phyloP scores from a whole-genome alignment of 2,329 filamentous ascomycete genomes.

The Penicillium brevicompactum region DNA sequence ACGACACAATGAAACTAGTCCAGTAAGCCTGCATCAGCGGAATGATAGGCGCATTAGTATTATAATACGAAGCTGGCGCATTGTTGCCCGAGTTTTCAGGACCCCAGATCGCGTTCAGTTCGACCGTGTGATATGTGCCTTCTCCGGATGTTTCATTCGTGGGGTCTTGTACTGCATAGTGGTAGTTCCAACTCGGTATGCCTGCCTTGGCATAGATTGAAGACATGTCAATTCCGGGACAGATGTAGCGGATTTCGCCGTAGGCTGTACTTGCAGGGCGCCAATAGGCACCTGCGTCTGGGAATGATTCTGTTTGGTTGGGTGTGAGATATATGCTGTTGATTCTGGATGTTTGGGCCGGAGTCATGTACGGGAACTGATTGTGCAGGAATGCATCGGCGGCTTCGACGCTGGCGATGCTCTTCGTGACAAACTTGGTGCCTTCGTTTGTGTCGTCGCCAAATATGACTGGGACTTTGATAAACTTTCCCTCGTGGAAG shows the following conservation, averaged over 20 bases:
- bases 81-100: constrained; percentile 55
- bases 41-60: constrained; percentile 60
- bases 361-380: constrained; percentile 60
- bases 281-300: constrained; percentile 58
- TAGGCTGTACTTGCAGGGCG: constrained; percentile 60
- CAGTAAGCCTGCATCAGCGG: constrained; percentile 70
- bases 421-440: constrained; percentile 59
- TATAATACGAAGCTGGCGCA: constrained; percentile 59
- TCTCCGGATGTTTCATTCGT: constrained; percentile 54
- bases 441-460: constrained; percentile 68
- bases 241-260: constrained; percentile 67
- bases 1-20: constrained; percentile 69
- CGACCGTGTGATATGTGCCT: constrained; percentile 69
- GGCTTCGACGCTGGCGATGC: constrained; percentile 49
- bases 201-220: constrained; percentile 39
- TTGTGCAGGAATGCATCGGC: constrained; percentile 59
- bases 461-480: constrained; percentile 57
- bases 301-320: constrained; percentile 48
- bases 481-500: constrained; percentile 52
- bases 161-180: constrained; percentile 67
- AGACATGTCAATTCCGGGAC: constrained; percentile 61
- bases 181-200: constrained; percentile 64
- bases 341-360: constrained; percentile 54
- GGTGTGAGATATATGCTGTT: constrained; percentile 59
- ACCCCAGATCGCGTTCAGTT: constrained; percentile 69